A percentile compares a stretch with the other conserved stretches of the same genome.
Evolutionary conservation across 495 filamentous ascomycete genomes (phyloP).

Genomic region (Xylaria venustula): DNA sequence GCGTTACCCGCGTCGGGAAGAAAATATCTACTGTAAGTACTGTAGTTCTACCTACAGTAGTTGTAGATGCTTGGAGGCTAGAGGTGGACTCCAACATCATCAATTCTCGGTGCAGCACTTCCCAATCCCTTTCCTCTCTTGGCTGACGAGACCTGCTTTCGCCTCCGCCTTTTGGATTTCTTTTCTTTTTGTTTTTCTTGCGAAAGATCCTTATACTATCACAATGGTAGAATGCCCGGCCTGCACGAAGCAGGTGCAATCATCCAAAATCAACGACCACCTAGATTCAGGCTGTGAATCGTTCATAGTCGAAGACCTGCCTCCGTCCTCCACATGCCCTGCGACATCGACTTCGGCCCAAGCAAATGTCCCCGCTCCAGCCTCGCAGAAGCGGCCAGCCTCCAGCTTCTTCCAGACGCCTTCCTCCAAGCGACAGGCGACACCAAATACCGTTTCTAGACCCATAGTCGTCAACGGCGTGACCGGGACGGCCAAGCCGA

Average conservation of each 20-base stretch:
- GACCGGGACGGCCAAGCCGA: constrained; percentile 18
- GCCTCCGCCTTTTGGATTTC: not conserved
- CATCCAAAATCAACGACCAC: constrained; percentile 82
- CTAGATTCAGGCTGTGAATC: constrained; percentile 80
- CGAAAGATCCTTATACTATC: not conserved
- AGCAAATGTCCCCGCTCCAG: constrained; percentile 45
- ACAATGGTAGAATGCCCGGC: constrained; percentile 85
- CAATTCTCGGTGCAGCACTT: not conserved
- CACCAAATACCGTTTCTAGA: constrained; percentile 19
- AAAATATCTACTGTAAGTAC: no score
- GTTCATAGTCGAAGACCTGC: constrained; percentile 50
- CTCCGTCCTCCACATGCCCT: constrained; percentile 19
- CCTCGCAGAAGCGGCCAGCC: constrained; percentile 51
- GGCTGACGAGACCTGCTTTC: not conserved
- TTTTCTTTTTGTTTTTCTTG: not conserved
- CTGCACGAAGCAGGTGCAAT: constrained; percentile 73
- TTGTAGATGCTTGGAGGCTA: no score
- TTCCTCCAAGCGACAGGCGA: constrained; percentile 52
- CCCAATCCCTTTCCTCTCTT: no score
- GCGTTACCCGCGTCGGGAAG: constrained; percentile 4
- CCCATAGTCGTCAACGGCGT: constrained; percentile 25
- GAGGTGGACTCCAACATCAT: not conserved
- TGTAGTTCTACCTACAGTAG: no score
- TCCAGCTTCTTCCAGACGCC: constrained; percentile 79
- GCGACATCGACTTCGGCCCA: constrained; percentile 27